A percentile compares a stretch with the other conserved stretches of the same genome.
Conservation (phyloP, 345 rosid species). For the Gossypium thurberi region DNA sequence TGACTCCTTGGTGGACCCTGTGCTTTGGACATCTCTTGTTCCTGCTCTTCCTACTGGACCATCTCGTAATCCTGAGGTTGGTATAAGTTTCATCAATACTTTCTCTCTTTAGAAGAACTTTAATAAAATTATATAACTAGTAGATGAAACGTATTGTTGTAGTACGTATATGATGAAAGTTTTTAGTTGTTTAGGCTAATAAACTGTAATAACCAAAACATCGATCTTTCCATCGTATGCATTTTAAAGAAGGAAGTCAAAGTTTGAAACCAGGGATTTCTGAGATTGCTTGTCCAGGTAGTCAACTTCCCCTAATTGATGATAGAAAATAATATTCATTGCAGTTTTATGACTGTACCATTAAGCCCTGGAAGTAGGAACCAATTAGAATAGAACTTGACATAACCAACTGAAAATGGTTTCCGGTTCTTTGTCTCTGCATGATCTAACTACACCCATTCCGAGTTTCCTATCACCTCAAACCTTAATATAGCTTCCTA, state of each 20-base stretch:
- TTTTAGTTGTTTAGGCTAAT: background rate
- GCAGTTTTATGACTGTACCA: background rate
- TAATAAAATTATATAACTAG: slow-evolving; percentile 1
- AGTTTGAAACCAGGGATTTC: background rate
- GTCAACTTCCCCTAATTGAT: background rate
- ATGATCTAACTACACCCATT: background rate
- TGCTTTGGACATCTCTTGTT: slow-evolving; percentile 72
- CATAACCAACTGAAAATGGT: background rate
- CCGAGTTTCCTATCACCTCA: background rate
- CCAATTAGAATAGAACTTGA: background rate
- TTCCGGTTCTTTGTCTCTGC: background rate
- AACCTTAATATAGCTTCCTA: background rate
- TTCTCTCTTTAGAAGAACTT: slow-evolving; percentile 2
- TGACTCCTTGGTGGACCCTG: slow-evolving; percentile 74
- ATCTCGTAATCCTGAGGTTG: slow-evolving; percentile 66
- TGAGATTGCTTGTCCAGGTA: background rate
- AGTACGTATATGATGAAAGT: background rate
- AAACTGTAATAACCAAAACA: background rate
- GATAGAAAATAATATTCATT: background rate
- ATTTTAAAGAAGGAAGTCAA: background rate
- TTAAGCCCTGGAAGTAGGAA: too few species aligned
- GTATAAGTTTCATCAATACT: slow-evolving; percentile 12
- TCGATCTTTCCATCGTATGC: background rate
- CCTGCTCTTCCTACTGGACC: slow-evolving; percentile 64
- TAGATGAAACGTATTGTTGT: background rate